Base-by-base conservation (phyloP, 768 basidiomycete genomes). In the Boletus reticuloceps region DNA sequence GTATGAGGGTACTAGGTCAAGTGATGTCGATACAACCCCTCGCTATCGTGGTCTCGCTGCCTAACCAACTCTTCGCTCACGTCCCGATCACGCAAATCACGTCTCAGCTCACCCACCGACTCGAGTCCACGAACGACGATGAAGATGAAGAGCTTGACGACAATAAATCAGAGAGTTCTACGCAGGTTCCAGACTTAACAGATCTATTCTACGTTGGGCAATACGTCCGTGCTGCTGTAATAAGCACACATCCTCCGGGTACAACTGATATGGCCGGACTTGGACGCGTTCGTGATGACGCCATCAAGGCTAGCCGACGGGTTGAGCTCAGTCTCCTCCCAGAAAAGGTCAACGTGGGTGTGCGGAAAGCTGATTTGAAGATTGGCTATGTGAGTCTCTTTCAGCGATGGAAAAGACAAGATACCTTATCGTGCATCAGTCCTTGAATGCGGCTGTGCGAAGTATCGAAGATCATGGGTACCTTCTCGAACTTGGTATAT, bases 401-500 rank as follows among this genome's bases (percentile, higher is more conserved):
- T 51, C 36, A 29, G 19, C 25, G 43, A 29, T 58, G 37, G 46
- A 48, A 54, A 10, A 51, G 14, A 11, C 37, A 11, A 38, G 47
- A 16, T 14, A 40, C 27, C 34, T 67, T 39, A 53, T 50, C 25
- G 31, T 37, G 31, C 11, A 50, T 19, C 47, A 95, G 93, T 85
- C 84, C 20, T 65, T 97, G 43, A 81, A 86, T 0, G 90, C 84
- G 13, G 82, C 86, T 34, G 79, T 96, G 47, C 86, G 85, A 72
- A 91, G 88, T 63, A 75, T 90, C 17, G 97, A 99, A 74, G 97
- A 98, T 65, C 92, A 97, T 69, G 95, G 97, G 2, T 98, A 96
- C 73, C 82, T 88, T 53, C 77, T 99, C 9, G 91, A 94, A 60
- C 75, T 97, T 38, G 96, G 94, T 3, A 65, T 97, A 17, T 69